phyloP scores from a whole-genome alignment of 768 basidiomycete species.

The Mycena amicta region DNA sequence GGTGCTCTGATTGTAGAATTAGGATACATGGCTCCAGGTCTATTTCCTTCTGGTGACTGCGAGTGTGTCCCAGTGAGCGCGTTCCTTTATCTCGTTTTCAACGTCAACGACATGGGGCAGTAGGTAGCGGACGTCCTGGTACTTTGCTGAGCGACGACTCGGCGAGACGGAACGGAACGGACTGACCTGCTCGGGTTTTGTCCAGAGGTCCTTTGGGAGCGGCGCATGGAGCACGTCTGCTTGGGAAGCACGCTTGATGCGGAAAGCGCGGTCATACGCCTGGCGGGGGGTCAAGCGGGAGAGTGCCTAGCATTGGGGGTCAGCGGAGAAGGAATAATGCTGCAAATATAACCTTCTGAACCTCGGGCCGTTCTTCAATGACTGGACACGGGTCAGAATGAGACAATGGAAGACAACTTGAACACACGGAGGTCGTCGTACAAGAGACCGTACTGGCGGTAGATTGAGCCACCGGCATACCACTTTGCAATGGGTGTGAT shows the following conservation, averaged over 20 bases:
- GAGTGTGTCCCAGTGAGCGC: slow-evolving; percentile 79
- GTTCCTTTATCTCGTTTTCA: slow-evolving; percentile 74
- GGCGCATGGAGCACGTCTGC: slow-evolving; percentile 76
- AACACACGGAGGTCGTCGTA: slow-evolving; percentile 93
- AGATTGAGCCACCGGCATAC: slow-evolving; percentile 81
- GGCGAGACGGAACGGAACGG: not conserved
- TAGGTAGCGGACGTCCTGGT: slow-evolving; percentile 89
- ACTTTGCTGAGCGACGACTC: slow-evolving; percentile 11
- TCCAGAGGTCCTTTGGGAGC: slow-evolving; percentile 83
- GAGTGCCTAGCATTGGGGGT: slow-evolving; percentile 61
- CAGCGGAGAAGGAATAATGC: too few species aligned
- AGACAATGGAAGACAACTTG: slow-evolving; percentile 15
- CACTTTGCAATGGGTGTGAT: slow-evolving; percentile 79
- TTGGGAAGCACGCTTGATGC: slow-evolving; percentile 84
- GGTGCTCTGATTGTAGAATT: slow-evolving; percentile 36
- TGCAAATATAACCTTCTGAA: slow-evolving; percentile 79
- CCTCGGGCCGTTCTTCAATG: slow-evolving; percentile 74
- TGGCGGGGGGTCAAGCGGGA: slow-evolving; percentile 77
- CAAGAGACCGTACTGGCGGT: slow-evolving; percentile 84
- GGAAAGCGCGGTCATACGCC: slow-evolving; percentile 87
- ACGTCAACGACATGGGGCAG: slow-evolving; percentile 75
- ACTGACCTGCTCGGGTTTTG: slow-evolving; percentile 69
- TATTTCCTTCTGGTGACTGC: slow-evolving; percentile 56
- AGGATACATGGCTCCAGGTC: slow-evolving; percentile 5
- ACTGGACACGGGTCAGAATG: slow-evolving; percentile 43